A percentile compares a stretch with the other conserved stretches of the same genome.
Evolutionary conservation across 1,139 yeast species (phyloP).

Genomic region (Barnettozyma hawaiiensis): DNA sequence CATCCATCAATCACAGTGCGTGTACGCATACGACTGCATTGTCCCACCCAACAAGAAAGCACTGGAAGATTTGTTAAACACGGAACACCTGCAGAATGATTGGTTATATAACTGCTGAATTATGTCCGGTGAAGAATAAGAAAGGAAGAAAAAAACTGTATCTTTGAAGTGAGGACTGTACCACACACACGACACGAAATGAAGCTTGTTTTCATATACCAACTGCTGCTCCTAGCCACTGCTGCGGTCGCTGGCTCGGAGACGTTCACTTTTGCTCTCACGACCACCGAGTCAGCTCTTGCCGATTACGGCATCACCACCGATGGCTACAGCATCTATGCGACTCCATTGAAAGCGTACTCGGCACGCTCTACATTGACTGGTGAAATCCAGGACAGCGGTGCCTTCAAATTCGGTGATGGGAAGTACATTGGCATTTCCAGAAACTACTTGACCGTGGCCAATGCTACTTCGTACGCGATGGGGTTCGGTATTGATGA

Average conservation of each 20-base stretch:
- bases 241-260: conserved; percentile 1
- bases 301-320: neutral
- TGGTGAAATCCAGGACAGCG: conserved; percentile 13
- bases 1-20: too few relatives aligned
- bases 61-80: too few relatives aligned
- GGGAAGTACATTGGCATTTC: conserved; percentile 1
- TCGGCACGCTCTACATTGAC: neutral
- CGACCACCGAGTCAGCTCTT: neutral
- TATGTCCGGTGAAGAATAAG: neutral
- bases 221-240: neutral
- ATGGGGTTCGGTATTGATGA: neutral
- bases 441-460: conserved; percentile 2
- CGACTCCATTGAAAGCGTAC: neutral
- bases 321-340: neutral
- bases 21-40: neutral
- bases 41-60: too few relatives aligned
- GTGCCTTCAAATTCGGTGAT: conserved; percentile 5
- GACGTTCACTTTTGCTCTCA: neutral
- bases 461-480: conserved; percentile 2
- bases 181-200: too few relatives aligned
- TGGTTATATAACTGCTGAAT: neutral
- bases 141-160: too few relatives aligned
- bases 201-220: neutral
- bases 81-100: too few relatives aligned
- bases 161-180: too few relatives aligned